Base-by-base conservation (phyloP, 2,329 filamentous ascomycete genomes). In the Botrytis byssoidea region DNA sequence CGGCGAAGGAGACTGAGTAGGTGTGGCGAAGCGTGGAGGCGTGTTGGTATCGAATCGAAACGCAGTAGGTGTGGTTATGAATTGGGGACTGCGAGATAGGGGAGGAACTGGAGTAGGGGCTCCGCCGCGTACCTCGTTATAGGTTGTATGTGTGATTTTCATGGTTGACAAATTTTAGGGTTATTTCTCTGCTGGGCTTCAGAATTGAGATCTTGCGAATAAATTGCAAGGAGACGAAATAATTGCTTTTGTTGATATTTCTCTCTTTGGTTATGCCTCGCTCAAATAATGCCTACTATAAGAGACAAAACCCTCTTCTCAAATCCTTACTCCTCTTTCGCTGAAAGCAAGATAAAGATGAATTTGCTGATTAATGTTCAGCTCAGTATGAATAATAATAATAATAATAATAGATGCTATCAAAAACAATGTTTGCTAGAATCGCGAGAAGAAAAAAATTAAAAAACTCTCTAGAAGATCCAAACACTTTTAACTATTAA, bases 91-190 rank as follows among this genome's bases (percentile, higher is more conserved):
- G 35, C 22, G 65, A 22, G 48, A n/a, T 8, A 37, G 29, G 35
- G 65, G 18, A 8, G 25, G 35, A 16, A n/a, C 46, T 3, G 25
- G 37, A 10, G 35, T 42, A 12, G 66, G 7, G 8, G 18, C 48
- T 12, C 66, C 35, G 25, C 35, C 66, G 5, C 66, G 66, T 5
- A 68, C 66, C 22, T 57, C 66, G 35, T 68, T 57, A 16, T 68
- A 68, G 9, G 66, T 68, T 68, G 48, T 68, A 22, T 68, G 66
- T n/a, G 48, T 68, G 6, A 68, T 68, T n/a, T 68, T 57, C 66
- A 68, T 68, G n/a, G 20, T 42, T 6, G 9, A 1, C 10, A 63
- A 25, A 42, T 3, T 42, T 25, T 25, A 9, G n/a, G 35, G 35
- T 22, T 2, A 12, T 18, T 68, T 42, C 3, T 57, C 12, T n/a